Conservation (phyloP, 805 yeast genomes). For the Zygosaccharomyces kombuchaensis region DNA sequence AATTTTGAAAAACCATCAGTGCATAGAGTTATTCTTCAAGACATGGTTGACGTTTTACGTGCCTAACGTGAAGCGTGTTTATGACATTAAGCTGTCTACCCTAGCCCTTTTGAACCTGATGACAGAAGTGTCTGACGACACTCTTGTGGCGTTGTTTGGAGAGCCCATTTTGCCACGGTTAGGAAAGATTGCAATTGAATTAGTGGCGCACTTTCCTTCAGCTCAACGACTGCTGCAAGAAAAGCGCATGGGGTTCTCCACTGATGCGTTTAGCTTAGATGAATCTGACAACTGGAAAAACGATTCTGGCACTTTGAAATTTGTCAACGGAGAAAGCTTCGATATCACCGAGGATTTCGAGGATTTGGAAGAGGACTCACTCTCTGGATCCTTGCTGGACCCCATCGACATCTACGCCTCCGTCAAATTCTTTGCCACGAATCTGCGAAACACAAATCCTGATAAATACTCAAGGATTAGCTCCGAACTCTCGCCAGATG, state of each 20-base stretch:
- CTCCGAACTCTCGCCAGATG: slow-evolving; percentile 37
- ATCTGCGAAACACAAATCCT: slow-evolving; percentile 46
- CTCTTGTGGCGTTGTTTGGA: slow-evolving; percentile 35
- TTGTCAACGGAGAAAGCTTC: slow-evolving; percentile 33
- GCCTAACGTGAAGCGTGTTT: slow-evolving; percentile 60
- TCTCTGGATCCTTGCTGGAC: slow-evolving; percentile 76
- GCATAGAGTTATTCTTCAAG: slow-evolving; percentile 50
- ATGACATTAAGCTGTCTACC: slow-evolving; percentile 71
- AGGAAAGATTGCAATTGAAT: slow-evolving; percentile 46
- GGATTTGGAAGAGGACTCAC: slow-evolving; percentile 76
- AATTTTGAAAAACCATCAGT: slow-evolving; percentile 43
- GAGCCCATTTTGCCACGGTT: slow-evolving; percentile 42
- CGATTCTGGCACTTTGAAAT: slow-evolving; percentile 38
- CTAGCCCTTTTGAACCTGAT: slow-evolving; percentile 60
- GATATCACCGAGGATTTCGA: slow-evolving; percentile 54
- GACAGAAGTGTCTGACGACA: slow-evolving; percentile 27
- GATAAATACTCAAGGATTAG: slow-evolving; percentile 47
- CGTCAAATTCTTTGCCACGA: slow-evolving; percentile 51
- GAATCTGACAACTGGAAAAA: slow-evolving; percentile 30
- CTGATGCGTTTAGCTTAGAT: slow-evolving; percentile 34
- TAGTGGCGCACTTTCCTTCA: slow-evolving; percentile 60
- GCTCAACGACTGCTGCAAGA: slow-evolving; percentile 66
- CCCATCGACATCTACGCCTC: slow-evolving; percentile 63
- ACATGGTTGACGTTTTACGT: slow-evolving; percentile 36
- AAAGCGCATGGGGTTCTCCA: slow-evolving; percentile 52